Evolutionary conservation across 2,329 filamentous ascomycete genomes (phyloP).

Genomic region (Arthrinium phaeospermum): DNA sequence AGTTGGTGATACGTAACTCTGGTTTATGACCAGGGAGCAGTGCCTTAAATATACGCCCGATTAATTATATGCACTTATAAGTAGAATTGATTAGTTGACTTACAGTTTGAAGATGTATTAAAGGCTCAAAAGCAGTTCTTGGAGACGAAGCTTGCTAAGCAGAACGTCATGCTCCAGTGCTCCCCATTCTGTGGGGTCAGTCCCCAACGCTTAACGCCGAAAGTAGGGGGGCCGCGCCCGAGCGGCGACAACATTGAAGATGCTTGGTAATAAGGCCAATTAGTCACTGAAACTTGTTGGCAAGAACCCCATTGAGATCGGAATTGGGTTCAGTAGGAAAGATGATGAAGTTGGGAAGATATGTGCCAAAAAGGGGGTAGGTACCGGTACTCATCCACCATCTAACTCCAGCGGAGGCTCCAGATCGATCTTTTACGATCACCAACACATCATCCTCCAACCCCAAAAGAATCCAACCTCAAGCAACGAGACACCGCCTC

Average conservation of each 20-base stretch:
- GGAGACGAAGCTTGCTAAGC: background rate
- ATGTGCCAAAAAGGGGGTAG: background rate
- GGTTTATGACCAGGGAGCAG: background rate
- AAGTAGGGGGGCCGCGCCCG: background rate
- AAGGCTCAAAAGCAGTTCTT: background rate
- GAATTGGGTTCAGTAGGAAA: background rate
- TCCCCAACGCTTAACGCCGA: conserved; percentile 2
- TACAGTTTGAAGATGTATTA: background rate
- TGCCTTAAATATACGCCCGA: background rate
- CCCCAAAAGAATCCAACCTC: too few species aligned
- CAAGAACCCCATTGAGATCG: too few species aligned
- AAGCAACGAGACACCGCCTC: background rate
- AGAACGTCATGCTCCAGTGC: background rate
- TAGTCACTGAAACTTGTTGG: too few species aligned
- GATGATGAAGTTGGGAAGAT: too few species aligned
- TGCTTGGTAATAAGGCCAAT: background rate
- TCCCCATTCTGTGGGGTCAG: conserved; percentile 6
- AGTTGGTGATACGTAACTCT: background rate
- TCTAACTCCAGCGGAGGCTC: background rate
- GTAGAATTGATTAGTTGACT: too few species aligned
- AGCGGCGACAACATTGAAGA: background rate
- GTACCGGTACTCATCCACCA: background rate
- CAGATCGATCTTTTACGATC: background rate
- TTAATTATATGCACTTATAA: background rate
- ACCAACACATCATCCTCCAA: too few species aligned